Conservation (phyloP, 148 eudicot genomes). For the Mesembryanthemum crystallinum region DNA sequence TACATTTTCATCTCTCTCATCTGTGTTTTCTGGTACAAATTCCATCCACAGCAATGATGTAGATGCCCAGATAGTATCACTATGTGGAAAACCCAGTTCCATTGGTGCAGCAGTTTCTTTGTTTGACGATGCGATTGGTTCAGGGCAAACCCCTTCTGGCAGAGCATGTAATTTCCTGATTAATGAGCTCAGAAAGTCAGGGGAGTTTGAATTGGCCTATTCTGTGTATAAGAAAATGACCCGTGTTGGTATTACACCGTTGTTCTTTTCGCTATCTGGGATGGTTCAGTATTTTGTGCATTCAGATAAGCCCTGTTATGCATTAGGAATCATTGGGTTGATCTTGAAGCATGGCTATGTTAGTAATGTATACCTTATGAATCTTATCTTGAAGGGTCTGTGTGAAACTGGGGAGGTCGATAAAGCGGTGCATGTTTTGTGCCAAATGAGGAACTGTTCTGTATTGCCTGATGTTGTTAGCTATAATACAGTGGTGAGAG, state of each 20-base stretch:
- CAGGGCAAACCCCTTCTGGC: constrained; percentile 36
- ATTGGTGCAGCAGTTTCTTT: constrained; percentile 29
- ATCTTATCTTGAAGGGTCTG: constrained; percentile 60
- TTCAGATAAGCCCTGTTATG: constrained; percentile 35
- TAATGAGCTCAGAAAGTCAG: constrained; percentile 35
- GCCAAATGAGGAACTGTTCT: constrained; percentile 23
- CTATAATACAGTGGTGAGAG: constrained; percentile 52
- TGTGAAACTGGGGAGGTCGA: constrained; percentile 48
- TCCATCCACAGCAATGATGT: not conserved
- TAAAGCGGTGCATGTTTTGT: constrained; percentile 43
- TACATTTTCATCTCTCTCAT: constrained; percentile 28
- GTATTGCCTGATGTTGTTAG: constrained; percentile 46
- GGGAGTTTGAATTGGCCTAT: constrained; percentile 40
- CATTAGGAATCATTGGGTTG: constrained; percentile 50
- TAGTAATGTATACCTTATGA: constrained; percentile 43
- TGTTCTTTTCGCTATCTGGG: constrained; percentile 44
- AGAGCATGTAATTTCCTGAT: constrained; percentile 53
- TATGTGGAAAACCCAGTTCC: constrained; percentile 40
- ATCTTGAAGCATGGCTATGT: constrained; percentile 56
- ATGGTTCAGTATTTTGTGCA: constrained; percentile 57
- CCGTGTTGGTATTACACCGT: constrained; percentile 37
- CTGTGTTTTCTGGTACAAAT: constrained; percentile 1
- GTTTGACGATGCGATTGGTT: constrained; percentile 31
- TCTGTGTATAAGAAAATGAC: constrained; percentile 51
- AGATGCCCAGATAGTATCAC: constrained; percentile 37